Evolutionary conservation across 2,329 filamentous ascomycete genomes (phyloP).

Genomic region (Fusarium udum): DNA sequence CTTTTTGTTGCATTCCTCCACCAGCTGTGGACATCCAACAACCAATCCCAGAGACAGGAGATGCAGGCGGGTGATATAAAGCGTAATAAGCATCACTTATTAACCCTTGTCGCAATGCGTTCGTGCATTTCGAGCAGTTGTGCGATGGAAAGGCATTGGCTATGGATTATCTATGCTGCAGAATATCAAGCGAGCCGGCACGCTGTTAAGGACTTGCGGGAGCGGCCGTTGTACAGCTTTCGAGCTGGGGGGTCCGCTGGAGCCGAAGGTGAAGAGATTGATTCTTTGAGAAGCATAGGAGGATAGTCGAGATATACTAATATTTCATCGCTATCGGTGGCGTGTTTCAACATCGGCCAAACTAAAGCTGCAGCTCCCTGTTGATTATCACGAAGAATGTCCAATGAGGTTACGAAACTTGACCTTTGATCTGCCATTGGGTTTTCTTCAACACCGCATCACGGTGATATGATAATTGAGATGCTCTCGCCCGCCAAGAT

Average conservation of each 20-base stretch:
- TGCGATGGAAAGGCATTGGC: neutral
- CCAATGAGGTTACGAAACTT: slow-evolving; percentile 22
- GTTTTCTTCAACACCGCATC: neutral
- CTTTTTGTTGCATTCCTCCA: slow-evolving; percentile 20
- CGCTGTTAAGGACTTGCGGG: slow-evolving; percentile 10
- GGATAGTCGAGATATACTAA: neutral
- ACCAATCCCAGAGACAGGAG: slow-evolving; percentile 15
- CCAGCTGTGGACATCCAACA: slow-evolving; percentile 6
- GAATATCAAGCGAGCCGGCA: neutral
- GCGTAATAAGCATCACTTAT: slow-evolving; percentile 7
- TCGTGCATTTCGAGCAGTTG: neutral
- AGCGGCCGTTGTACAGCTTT: slow-evolving; percentile 21
- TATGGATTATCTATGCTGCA: neutral
- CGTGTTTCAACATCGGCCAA: neutral
- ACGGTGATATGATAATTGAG: neutral
- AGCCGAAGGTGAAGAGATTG: slow-evolving; percentile 2
- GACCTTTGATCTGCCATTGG: slow-evolving; percentile 12
- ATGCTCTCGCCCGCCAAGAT: neutral
- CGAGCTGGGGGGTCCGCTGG: neutral
- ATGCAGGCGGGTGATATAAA: slow-evolving; percentile 10
- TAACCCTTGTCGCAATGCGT: neutral
- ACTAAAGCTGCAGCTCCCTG: neutral
- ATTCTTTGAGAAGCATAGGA: neutral
- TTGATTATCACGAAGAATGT: neutral
- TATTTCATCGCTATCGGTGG: neutral